phyloP scores from a whole-genome alignment of 495 filamentous ascomycete genomes.

The Penicillium argentinense region DNA sequence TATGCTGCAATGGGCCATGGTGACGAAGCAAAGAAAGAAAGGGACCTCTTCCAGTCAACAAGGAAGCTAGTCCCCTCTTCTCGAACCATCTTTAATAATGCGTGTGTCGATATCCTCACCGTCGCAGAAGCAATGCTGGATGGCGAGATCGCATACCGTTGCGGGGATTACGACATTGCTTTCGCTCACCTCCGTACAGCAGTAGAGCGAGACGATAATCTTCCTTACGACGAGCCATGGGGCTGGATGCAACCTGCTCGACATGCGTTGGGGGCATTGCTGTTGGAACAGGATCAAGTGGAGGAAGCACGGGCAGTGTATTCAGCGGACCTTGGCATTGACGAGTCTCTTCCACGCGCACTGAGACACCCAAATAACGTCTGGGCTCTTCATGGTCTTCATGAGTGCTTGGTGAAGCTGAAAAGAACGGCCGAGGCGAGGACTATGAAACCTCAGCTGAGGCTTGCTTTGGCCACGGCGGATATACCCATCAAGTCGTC shows the following conservation, averaged over 20 bases:
- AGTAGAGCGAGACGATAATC: slow-evolving; percentile 52
- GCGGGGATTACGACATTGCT: slow-evolving; percentile 51
- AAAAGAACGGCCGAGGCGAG: slow-evolving; percentile 49
- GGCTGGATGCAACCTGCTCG: slow-evolving; percentile 68
- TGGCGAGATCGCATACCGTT: slow-evolving; percentile 67
- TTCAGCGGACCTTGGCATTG: slow-evolving; percentile 60
- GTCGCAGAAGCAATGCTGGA: slow-evolving; percentile 64
- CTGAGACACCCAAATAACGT: slow-evolving; percentile 65
- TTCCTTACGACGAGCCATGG: slow-evolving; percentile 70
- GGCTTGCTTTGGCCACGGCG: slow-evolving; percentile 49
- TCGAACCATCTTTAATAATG: slow-evolving; percentile 66
- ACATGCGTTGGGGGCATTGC: slow-evolving; percentile 63
- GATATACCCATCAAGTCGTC: slow-evolving; percentile 60
- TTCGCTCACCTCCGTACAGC: slow-evolving; percentile 54
- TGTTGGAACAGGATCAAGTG: slow-evolving; percentile 59
- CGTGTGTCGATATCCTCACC: slow-evolving; percentile 55
- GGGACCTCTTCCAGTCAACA: slow-evolving; percentile 45
- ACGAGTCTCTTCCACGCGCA: slow-evolving; percentile 53
- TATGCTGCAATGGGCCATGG: slow-evolving; percentile 52
- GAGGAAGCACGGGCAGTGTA: slow-evolving; percentile 57
- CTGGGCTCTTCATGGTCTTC: slow-evolving; percentile 65
- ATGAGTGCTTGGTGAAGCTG: slow-evolving; percentile 60
- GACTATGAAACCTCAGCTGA: slow-evolving; percentile 48
- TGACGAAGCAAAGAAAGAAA: slow-evolving; percentile 45
- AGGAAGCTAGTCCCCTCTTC: slow-evolving; percentile 45